Evolutionary conservation across 148 eudicot species (phyloP).

Genomic region (Amaranthus palmeri): DNA sequence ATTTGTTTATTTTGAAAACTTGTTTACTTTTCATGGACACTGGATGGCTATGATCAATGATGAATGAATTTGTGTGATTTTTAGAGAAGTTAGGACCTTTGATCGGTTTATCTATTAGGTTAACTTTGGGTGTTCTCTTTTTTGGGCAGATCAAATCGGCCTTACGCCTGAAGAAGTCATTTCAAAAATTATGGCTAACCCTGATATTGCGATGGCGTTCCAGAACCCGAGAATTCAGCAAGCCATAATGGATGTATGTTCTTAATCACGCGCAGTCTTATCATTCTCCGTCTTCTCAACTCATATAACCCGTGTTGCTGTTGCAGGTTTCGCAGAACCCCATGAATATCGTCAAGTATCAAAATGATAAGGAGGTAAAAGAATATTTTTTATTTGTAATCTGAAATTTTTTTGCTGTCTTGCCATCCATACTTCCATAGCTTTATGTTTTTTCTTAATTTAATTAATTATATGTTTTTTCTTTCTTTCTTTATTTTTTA

Average conservation of each 20-base stretch:
- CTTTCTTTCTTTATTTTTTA: too few species aligned
- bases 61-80: background rate
- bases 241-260: slow-evolving; percentile 93
- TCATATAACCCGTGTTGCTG: slow-evolving; percentile 19
- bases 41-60: background rate
- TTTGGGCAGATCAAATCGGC: slow-evolving; percentile 75
- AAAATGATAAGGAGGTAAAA: slow-evolving; percentile 89
- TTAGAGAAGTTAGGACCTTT: background rate
- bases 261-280: background rate
- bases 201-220: slow-evolving; percentile 94
- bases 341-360: slow-evolving; percentile 77
- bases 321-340: slow-evolving; percentile 94
- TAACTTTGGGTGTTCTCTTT: slow-evolving; percentile 13
- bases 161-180: slow-evolving; percentile 93
- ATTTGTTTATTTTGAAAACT: too few species aligned
- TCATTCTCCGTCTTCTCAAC: background rate
- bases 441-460: too few species aligned
- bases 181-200: slow-evolving; percentile 88
- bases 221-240: slow-evolving; percentile 97
- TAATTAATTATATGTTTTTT: too few species aligned
- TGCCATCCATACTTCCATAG: too few species aligned
- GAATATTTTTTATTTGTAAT: background rate
- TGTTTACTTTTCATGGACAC: background rate
- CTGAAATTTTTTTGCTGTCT: background rate
- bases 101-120: background rate